A percentile compares a stretch with the other conserved stretches of the same genome.
Evolutionary conservation across 106 monocot species (phyloP).

Genomic region (Iris macrosiphon): DNA sequence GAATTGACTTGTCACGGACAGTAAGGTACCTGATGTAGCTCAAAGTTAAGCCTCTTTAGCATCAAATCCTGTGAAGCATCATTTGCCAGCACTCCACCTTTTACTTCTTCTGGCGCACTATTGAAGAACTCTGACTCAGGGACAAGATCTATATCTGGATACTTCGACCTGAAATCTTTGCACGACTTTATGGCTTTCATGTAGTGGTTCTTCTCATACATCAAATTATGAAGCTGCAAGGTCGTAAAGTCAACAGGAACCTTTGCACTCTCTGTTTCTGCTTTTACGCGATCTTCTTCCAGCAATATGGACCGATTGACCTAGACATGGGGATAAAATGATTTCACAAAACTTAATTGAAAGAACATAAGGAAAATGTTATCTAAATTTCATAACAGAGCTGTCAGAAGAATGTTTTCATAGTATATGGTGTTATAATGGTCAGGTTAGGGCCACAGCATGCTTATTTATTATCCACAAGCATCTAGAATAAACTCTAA

Average conservation of each 20-base stretch:
- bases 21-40: constrained; percentile 89
- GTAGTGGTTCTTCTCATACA: constrained; percentile 98
- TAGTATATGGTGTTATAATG: too few species aligned
- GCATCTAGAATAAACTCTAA: too few species aligned
- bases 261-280: constrained; percentile 86
- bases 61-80: constrained; percentile 80
- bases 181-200: constrained; percentile 92
- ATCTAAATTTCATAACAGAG: too few species aligned
- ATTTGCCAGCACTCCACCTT: constrained; percentile 32
- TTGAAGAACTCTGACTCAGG: constrained; percentile 72
- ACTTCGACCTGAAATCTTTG: constrained; percentile 83
- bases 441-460: too few species aligned
- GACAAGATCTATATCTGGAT: constrained; percentile 80
- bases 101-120: constrained; percentile 68
- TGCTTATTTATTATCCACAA: too few species aligned
- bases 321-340: constrained; percentile 12
- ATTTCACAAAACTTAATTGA: background rate
- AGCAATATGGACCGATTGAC: constrained; percentile 77
- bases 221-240: constrained; percentile 84
- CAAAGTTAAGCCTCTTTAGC: constrained; percentile 93
- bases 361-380: too few species aligned
- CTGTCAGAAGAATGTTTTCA: too few species aligned
- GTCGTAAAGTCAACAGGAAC: constrained; percentile 89
- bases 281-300: constrained; percentile 83
- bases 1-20: too few species aligned